Percentiles rank a stretch among this genome's conserved stretches.
phyloP scores from a whole-genome alignment of 345 rosid genomes.

The Ricinus communis region DNA sequence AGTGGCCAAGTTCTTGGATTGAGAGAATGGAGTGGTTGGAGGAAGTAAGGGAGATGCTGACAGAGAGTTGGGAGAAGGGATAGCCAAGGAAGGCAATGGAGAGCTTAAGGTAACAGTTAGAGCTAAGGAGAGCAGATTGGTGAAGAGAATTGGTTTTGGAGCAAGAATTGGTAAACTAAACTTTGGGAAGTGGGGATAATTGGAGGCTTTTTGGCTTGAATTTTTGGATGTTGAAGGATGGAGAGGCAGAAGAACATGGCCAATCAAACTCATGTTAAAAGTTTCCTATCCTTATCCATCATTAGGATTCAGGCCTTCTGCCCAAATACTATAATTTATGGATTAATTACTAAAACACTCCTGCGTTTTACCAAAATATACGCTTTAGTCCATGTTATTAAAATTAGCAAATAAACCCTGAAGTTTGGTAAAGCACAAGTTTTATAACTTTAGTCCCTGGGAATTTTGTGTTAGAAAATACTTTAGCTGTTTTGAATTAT shows the following conservation, averaged over 20 bases:
- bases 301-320: too few species aligned
- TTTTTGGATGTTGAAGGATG: constrained; percentile 22
- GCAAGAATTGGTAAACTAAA: constrained; percentile 3
- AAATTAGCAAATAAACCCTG: too few species aligned
- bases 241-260: constrained; percentile 33
- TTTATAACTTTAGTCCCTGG: too few species aligned
- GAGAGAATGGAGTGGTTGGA: constrained; percentile 83
- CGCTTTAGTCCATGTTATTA: too few species aligned
- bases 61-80: constrained; percentile 64
- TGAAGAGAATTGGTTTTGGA: constrained; percentile 35
- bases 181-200: constrained; percentile 20
- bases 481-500: too few species aligned
- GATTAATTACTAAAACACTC: too few species aligned
- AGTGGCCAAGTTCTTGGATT: constrained; percentile 68
- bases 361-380: too few species aligned
- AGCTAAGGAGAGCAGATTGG: constrained; percentile 54
- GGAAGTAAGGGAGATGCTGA: constrained; percentile 32
- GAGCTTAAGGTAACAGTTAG: constrained; percentile 50
- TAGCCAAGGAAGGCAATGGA: constrained; percentile 60
- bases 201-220: constrained; percentile 10
- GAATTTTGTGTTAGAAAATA: too few species aligned
- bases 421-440: too few species aligned
- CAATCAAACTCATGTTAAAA: constrained; percentile 26
- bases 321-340: background rate
- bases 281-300: constrained; percentile 2